Evolutionary conservation across 2,329 filamentous ascomycete genomes (phyloP), one percentile per base, ranked within the genome.

Genomic region (Pseudocercospora vitis): DNA sequence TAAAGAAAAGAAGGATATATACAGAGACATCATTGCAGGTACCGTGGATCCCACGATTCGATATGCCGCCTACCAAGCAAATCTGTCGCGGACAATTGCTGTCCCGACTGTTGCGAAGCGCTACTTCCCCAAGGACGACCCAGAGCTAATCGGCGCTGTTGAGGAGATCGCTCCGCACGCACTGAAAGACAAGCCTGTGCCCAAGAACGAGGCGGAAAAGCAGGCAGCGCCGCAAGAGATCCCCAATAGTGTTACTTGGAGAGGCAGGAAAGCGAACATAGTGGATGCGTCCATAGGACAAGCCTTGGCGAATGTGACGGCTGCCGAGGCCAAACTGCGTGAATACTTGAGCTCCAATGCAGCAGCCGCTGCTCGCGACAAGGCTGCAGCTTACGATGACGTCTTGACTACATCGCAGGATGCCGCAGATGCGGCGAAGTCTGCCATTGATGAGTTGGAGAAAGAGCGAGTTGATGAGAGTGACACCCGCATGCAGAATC

Each of bases 21-120:
- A 89, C 78, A 91, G 88, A 68, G 92, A 97, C 57, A 79, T 96
- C 19, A 76, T 99, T 53, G 84, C 87, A 44, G 86, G 88, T 64
- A 95, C 88, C 3, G 86, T 96, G 57, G 94, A 99, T 69, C 91
- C 91, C 1, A 95, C 91, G 58, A 89, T 99, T 65, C 86, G 92
- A 59, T 97, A 95, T 71, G 91, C 91, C 29, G 91, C 94, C 14
- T 97, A 97, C 70, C 91, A 96, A 71, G 81, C 91, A 69, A 88
- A 92, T 69, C 82, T 95, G 26, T 88, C 92, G 0, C 85, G 94
- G 37, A 96, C 91, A 2, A 82, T 91, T 50, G 86, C 91, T 2
- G 86, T 96, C 45, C 81, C 87, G 0, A 82, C 84, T 6, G 88
- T 97, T 59, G 88, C 89, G 2, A 85, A 85, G 63, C 86, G 87